A percentile compares a stretch with the other conserved stretches of the same genome.
Conservation (phyloP, 2,329 filamentous ascomycete species). For the Aspergillus sojae region DNA sequence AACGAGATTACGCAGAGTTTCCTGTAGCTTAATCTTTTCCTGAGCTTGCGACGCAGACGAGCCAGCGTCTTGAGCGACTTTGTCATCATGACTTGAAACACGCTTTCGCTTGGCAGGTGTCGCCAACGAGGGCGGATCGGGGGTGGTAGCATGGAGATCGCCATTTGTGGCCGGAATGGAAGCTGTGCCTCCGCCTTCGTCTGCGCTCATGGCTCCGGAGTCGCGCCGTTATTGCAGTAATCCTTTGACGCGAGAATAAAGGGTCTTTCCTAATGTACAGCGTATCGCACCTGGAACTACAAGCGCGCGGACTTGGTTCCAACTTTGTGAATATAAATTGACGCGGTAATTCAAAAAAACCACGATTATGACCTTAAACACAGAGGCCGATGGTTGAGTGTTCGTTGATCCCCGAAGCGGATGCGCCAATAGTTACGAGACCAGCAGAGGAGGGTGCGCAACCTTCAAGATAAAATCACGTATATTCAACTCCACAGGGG, state of each 20-base stretch:
- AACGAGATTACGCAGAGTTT: slow-evolving; percentile 40
- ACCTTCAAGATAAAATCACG: slow-evolving; percentile 27
- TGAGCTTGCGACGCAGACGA: slow-evolving; percentile 28
- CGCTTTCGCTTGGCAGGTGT: slow-evolving; percentile 48
- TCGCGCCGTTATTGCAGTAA: slow-evolving; percentile 26
- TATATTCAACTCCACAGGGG: slow-evolving; percentile 19
- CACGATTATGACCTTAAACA: slow-evolving; percentile 8
- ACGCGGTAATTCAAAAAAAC: neutral
- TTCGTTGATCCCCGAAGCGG: slow-evolving; percentile 27
- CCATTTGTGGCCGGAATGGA: slow-evolving; percentile 39
- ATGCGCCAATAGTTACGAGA: slow-evolving; percentile 33
- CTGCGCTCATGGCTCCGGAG: slow-evolving; percentile 39
- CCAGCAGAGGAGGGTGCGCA: slow-evolving; percentile 29
- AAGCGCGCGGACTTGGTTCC: slow-evolving; percentile 15
- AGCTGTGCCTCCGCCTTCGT: slow-evolving; percentile 35
- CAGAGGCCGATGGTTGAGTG: slow-evolving; percentile 22
- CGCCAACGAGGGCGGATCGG: slow-evolving; percentile 33
- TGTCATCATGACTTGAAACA: slow-evolving; percentile 36
- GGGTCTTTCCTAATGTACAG: slow-evolving; percentile 5
- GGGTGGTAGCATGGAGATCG: slow-evolving; percentile 31
- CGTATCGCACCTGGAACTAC: slow-evolving; percentile 7
- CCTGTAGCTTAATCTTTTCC: slow-evolving; percentile 35
- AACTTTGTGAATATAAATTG: slow-evolving; percentile 8
- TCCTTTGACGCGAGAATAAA: slow-evolving; percentile 22
- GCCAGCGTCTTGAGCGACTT: slow-evolving; percentile 27